Evolutionary conservation across 371 early-diverging fungal genomes (phyloP).

Genomic region (Circinella minor): DNA sequence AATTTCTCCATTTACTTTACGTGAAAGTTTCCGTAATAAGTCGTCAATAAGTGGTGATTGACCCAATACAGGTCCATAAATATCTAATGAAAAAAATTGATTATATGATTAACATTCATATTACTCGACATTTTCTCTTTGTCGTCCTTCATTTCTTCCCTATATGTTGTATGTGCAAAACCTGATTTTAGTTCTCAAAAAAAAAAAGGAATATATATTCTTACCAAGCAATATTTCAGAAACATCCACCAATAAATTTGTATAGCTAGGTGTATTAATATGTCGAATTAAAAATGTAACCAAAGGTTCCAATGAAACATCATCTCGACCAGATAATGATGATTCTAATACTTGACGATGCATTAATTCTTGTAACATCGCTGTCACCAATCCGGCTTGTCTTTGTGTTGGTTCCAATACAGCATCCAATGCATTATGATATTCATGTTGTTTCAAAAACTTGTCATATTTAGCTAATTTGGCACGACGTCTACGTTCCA

Average conservation of each 20-base stretch:
- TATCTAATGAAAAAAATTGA: slow-evolving; percentile 54
- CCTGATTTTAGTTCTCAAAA: neutral
- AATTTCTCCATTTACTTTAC: slow-evolving; percentile 76
- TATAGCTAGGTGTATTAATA: slow-evolving; percentile 80
- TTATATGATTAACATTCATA: neutral
- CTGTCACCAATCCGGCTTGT: slow-evolving; percentile 59
- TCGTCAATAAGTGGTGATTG: slow-evolving; percentile 80
- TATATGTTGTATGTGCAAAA: neutral
- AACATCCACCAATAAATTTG: slow-evolving; percentile 78
- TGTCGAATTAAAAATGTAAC: slow-evolving; percentile 78
- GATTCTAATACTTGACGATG: slow-evolving; percentile 80
- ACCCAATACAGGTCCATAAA: slow-evolving; percentile 79
- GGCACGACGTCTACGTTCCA: slow-evolving; percentile 66
- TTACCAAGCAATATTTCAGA: slow-evolving; percentile 76
- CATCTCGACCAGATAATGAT: slow-evolving; percentile 89
- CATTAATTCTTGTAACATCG: slow-evolving; percentile 87
- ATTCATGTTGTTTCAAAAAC: slow-evolving; percentile 81
- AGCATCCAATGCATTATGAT: slow-evolving; percentile 88
- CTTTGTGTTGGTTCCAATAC: slow-evolving; percentile 48
- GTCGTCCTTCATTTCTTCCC: neutral
- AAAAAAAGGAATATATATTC: neutral
- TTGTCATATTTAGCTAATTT: slow-evolving; percentile 81
- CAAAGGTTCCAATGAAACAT: slow-evolving; percentile 81
- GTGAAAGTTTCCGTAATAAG: slow-evolving; percentile 61
- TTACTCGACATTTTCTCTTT: no score